Base-by-base conservation (phyloP, 2,329 filamentous ascomycete species). In the Apiospora sp. region DNA sequence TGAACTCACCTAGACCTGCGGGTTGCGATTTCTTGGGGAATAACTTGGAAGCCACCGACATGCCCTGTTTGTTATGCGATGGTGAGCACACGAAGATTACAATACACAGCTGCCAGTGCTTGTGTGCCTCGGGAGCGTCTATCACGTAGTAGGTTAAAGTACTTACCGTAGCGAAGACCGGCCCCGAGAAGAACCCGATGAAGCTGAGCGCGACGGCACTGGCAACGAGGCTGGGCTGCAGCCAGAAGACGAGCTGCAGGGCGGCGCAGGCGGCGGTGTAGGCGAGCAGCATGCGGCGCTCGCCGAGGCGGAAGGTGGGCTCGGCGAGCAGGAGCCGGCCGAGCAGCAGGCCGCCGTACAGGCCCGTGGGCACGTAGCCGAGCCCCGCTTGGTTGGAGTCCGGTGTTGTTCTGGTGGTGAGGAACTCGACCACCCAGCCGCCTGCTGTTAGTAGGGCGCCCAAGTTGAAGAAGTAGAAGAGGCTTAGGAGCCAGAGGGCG, bases 391-490 rank as follows among this genome's bases (percentile, higher is more conserved):
- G 2, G 37, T 8, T 10, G 37, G 37, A 41, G 37, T 10, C 37
- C 8, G 37, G 1, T 10, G 37, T 10, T 10, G 37, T 41, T 41
- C 37, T 41, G 8, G 37, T 41, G 37, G 92, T 87, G 3, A 92
- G 84, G 71, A 90, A 92, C 75, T 92, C 89, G 1, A 92, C 90
- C 0, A 92, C 87, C 91, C 90, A 92, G 1, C 91, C 90, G 73
- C 82, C 79, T 0, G 89, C 87, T 0, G 90, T 92, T 2, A 90
- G 85, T 1, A 77, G 79, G 0, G 85, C 86, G 0, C 91, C 90
- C 0, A 92, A 82, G 70, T 88, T 88, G 78, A 92, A 91, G 81
- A 92, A 92, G 81, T 89, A 92, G 79, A 91, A 92, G 1, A 90
- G 71, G 68, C 89, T 89, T 3, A 92, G 77, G 0, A 90, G 78